These are phyloP conservation scores for Akanthomyces muscarius DNA, from an alignment of 2,329 filamentous ascomycete genomes.

Conservation along the genomic window DNA sequence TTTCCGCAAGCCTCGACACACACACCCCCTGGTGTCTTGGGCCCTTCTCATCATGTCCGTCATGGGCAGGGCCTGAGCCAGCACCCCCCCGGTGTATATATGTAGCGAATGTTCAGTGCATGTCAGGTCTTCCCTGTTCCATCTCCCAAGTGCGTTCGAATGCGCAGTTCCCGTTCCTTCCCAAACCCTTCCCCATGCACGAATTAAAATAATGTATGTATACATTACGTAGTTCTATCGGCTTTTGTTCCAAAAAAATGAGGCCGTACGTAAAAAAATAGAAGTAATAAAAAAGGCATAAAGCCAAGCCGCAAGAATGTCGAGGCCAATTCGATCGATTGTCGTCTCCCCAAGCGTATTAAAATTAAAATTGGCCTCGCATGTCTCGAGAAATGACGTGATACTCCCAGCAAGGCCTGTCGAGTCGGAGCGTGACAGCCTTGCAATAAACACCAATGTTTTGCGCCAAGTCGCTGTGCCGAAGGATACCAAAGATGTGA, in stretches of 20 bases:
- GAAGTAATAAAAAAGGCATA: constrained; percentile 4
- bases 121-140: constrained; percentile 10
- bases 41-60: constrained; percentile 15
- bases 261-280: constrained; percentile 24
- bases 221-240: constrained; percentile 39
- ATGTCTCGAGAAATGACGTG: neutral
- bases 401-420: constrained; percentile 5
- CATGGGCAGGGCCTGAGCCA: constrained; percentile 1
- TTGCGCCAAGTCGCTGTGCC: constrained; percentile 39
- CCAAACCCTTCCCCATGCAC: constrained; percentile 29
- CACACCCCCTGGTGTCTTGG: neutral
- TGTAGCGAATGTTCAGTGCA: constrained; percentile 18
- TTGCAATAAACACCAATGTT: constrained; percentile 23
- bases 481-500: constrained; percentile 39
- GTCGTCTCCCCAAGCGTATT: constrained; percentile 11
- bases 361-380: constrained; percentile 15
- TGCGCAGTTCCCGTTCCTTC: constrained; percentile 29
- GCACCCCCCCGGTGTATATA: constrained; percentile 9
- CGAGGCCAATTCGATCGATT: constrained; percentile 7
- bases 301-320: constrained; percentile 4
- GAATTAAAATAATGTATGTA: constrained; percentile 35
- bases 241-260: constrained; percentile 28
- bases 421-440: neutral
- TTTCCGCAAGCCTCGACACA: neutral
- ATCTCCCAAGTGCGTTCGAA: constrained; percentile 18